These are phyloP conservation scores for Orbilia quercus DNA, from an alignment of 2,329 filamentous ascomycete species.

Conservation along the genomic window DNA sequence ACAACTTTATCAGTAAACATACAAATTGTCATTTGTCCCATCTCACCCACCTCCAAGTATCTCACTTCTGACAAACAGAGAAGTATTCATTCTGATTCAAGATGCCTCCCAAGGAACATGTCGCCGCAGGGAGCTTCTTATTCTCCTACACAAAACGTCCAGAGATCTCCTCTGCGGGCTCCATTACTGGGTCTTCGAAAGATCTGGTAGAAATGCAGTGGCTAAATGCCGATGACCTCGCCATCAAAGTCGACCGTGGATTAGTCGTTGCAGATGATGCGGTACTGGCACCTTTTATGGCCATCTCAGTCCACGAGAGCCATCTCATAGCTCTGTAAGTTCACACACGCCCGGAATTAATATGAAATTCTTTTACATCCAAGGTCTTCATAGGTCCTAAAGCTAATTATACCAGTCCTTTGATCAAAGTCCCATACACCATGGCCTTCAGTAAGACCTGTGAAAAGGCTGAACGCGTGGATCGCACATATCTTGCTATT, in stretches of 20 bases:
- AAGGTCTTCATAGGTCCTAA: background rate
- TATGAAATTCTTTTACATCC: background rate
- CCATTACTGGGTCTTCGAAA: conserved; percentile 36
- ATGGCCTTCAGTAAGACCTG: conserved; percentile 50
- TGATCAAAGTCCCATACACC: conserved; percentile 51
- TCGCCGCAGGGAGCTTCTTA: conserved; percentile 35
- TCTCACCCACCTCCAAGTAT: background rate
- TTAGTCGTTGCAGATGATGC: conserved; percentile 9
- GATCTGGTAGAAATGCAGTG: conserved; percentile 51
- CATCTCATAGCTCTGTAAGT: conserved; percentile 48
- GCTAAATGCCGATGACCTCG: conserved; percentile 48
- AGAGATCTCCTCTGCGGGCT: conserved; percentile 32
- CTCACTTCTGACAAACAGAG: background rate
- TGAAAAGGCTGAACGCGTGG: conserved; percentile 47
- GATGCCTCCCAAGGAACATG: conserved; percentile 44
- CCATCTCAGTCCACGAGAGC: conserved; percentile 37
- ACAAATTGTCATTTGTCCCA: background rate
- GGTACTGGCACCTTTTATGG: conserved; percentile 47
- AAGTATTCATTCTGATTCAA: background rate
- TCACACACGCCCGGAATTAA: background rate
- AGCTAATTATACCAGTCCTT: conserved; percentile 27
- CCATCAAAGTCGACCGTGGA: conserved; percentile 14
- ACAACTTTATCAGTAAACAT: background rate
- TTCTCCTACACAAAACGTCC: conserved; percentile 43
- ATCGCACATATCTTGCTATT: conserved; percentile 47